phyloP scores from a whole-genome alignment of 2,329 filamentous ascomycete genomes.

The Podosphaera fusca region DNA sequence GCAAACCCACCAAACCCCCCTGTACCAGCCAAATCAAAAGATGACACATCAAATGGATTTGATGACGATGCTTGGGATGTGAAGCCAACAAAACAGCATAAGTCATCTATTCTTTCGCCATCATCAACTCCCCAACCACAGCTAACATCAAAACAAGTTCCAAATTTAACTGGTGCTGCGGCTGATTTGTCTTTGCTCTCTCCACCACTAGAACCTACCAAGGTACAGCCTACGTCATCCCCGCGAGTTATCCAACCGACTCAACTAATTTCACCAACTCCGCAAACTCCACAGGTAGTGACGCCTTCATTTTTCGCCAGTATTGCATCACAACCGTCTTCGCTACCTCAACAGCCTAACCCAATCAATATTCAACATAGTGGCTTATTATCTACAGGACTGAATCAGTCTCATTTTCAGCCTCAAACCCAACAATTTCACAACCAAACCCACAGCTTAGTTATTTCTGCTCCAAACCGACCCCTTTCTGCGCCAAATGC shows the following conservation, averaged over 20 bases:
- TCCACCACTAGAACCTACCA: conserved; percentile 32
- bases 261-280: conserved; percentile 11
- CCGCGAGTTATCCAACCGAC: conserved; percentile 14
- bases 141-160: conserved; percentile 18
- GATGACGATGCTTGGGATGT: conserved; percentile 97
- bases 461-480: conserved; percentile 55
- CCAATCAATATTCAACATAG: conserved; percentile 16
- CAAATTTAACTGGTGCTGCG: conserved; percentile 44
- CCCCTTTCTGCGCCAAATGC: conserved; percentile 76
- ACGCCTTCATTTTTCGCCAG: conserved; percentile 34
- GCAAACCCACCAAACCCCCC: conserved; percentile 11
- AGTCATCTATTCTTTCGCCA: conserved; percentile 16
- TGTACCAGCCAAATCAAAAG: conserved; percentile 19
- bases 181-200: conserved; percentile 42
- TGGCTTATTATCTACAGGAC: conserved; percentile 19
- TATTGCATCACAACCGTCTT: conserved; percentile 25
- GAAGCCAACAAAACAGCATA: conserved; percentile 47
- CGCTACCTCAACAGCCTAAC: conserved; percentile 9
- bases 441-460: conserved; percentile 34
- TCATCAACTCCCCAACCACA: conserved; percentile 19
- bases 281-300: conserved; percentile 23
- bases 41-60: conserved; percentile 39
- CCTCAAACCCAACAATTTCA: conserved; percentile 41
- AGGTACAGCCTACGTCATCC: conserved; percentile 15
- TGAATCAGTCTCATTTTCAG: conserved; percentile 36